Conservation (phyloP, 352 stramenopile genomes). For the Plasmopara viticola region DNA sequence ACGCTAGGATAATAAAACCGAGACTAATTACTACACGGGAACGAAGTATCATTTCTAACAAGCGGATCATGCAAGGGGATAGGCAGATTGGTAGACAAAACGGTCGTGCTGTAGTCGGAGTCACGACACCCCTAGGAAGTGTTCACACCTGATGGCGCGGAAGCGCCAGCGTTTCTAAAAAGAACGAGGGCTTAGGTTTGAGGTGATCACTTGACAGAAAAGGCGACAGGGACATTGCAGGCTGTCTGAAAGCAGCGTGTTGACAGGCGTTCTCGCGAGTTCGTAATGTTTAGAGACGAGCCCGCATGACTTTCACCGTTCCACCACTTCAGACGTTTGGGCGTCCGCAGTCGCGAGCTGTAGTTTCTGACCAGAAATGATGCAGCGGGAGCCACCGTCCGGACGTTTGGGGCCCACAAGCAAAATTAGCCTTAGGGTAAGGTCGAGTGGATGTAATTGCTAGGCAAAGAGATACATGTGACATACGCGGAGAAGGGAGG, state of each 20-base stretch:
- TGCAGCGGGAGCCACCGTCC: neutral
- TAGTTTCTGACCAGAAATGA: constrained; percentile 4
- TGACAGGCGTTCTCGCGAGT: neutral
- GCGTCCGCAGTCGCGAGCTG: neutral
- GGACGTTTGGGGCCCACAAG: no score
- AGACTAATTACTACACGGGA: neutral
- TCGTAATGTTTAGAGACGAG: neutral
- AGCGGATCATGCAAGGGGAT: neutral
- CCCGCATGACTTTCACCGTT: neutral
- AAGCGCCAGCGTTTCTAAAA: no score
- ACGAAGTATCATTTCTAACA: neutral
- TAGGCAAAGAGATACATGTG: no score
- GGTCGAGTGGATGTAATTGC: no score
- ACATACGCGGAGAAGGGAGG: no score
- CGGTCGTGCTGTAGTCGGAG: neutral
- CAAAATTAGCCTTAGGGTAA: no score
- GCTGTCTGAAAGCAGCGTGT: neutral
- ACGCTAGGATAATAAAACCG: neutral
- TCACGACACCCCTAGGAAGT: neutral
- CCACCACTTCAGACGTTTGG: constrained; percentile 12
- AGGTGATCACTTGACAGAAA: no score
- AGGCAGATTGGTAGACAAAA: neutral
- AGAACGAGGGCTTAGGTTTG: no score
- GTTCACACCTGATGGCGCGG: no score
- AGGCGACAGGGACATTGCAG: no score